Conservation (phyloP, 78 protist species). For the Dictyostelium firmibasis region DNA sequence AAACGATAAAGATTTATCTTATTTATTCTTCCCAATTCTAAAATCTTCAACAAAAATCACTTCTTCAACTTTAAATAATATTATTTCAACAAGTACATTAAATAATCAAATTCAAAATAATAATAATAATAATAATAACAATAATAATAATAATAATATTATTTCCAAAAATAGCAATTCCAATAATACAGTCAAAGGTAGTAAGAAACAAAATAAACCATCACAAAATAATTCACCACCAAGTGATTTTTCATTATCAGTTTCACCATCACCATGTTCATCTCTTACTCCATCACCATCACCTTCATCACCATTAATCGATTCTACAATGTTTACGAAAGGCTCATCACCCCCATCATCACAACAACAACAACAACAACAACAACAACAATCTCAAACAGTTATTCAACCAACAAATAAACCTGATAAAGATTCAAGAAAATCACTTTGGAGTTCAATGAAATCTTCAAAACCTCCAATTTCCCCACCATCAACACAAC, state of each 20-base stretch:
- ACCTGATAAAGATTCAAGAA: conserved; percentile 6
- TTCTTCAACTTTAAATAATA: neutral
- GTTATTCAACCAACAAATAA: neutral
- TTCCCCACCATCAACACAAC: neutral
- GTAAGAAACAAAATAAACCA: neutral
- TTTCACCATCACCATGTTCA: conserved; percentile 31
- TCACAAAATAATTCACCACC: conserved; percentile 14
- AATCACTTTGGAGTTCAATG: conserved; percentile 18
- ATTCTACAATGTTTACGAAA: neutral
- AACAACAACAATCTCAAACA: neutral
- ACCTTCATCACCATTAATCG: conserved; percentile 3
- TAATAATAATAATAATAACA: neutral
- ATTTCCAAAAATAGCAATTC: neutral
- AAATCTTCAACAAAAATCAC: conserved; percentile 15
- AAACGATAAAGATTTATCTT: conserved; percentile 48
- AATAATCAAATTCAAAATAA: neutral
- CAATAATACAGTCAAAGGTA: neutral
- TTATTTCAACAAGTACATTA: neutral
- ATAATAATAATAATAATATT: neutral
- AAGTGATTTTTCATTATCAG: conserved; percentile 12
- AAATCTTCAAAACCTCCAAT: conserved; percentile 15
- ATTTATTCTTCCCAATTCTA: conserved; percentile 47
- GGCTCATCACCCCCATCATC: neutral
- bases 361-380: neutral
- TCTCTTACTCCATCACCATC: conserved; percentile 45